Evolutionary conservation across 2,329 filamentous ascomycete genomes (phyloP).

Genomic region (Phialophora macrospora): DNA sequence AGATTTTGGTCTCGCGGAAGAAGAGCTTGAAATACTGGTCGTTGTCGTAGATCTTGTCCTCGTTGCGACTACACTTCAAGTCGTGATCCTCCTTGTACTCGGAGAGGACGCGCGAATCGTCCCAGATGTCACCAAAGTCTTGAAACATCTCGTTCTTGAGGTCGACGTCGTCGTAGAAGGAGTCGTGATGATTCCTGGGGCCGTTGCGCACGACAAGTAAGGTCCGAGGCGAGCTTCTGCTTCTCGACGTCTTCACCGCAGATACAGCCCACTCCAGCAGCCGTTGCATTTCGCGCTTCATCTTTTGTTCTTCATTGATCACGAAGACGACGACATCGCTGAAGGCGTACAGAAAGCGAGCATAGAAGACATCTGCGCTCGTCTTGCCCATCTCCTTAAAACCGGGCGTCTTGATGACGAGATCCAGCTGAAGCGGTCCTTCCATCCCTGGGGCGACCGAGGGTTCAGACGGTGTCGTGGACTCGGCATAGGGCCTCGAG

Average conservation of each 20-base stretch:
- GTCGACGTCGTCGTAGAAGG: conserved; percentile 13
- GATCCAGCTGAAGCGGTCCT: conserved; percentile 3
- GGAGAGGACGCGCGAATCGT: neutral
- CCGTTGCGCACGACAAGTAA: conserved; percentile 12
- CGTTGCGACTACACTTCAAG: conserved; percentile 1
- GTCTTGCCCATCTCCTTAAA: conserved; percentile 14
- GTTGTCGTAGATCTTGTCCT: conserved; percentile 12
- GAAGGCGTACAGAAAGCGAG: conserved; percentile 10
- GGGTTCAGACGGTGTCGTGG: neutral
- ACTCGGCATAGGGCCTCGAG: neutral
- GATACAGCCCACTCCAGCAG: conserved; percentile 15
- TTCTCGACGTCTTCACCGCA: conserved; percentile 4
- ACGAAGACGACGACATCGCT: conserved; percentile 15
- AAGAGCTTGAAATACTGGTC: conserved; percentile 14
- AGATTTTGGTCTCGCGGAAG: conserved; percentile 13
- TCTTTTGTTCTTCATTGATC: conserved; percentile 10
- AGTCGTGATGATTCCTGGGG: conserved; percentile 2
- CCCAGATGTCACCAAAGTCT: conserved; percentile 13
- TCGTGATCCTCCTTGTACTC: conserved; percentile 7
- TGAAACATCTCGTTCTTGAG: conserved; percentile 12
- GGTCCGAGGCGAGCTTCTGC: conserved; percentile 11
- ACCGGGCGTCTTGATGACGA: conserved; percentile 15
- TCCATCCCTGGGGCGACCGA: neutral
- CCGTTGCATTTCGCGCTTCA: conserved; percentile 16
- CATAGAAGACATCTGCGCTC: conserved; percentile 14